Evolutionary conservation across 768 basidiomycete genomes (phyloP), one percentile per base, ranked within the genome.

Genomic region (Tremella yokohamensis): DNA sequence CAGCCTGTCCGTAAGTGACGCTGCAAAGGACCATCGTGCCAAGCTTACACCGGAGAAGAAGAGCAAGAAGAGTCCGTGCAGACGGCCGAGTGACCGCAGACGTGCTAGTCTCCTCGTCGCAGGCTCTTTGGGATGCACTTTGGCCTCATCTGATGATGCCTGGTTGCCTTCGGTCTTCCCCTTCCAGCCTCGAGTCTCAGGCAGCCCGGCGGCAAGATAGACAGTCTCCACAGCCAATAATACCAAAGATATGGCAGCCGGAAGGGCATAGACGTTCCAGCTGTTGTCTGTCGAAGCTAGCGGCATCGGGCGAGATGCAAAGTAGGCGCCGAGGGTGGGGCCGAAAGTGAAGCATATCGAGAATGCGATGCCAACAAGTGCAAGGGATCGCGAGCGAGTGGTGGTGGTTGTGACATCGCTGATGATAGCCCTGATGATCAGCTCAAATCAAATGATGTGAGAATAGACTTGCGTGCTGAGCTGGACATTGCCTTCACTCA

Each of bases 401-500:
- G 83, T 82, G 2, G 88, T 82, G 0, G 86, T 83, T 0, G 90
- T 89, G 40, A 97, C 84, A 73, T 98, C 94, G 20, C 91, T 90
- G 29, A 99, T 83, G 67, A 93, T 92, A 3, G 96, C 92, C 68
- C 90, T 96, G 64, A 45, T 40, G 16, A 18, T 15, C 15, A 20
- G 11, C 37, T 45, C 15, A 15, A 16, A 45, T 8, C 6, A 6
- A n/a, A 34, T 3, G 24, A 18, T 49, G 42, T 22, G 26, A 26
- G 61, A 16, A 8, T 20, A n/a, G 22, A 82, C 87, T 65, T 71
- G 91, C 91, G 92, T 92, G 47, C 89, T 88, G 45, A 99, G 80
- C 73, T 99, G 94, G 11, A 98, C 94, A 71, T 99, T 99, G 45
- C 94, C 94, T 79, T 99, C 94, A 69, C 89, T 90, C 8, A 97